Evolutionary conservation across 106 monocot species (phyloP).

Genomic region (Iris macrosiphon): DNA sequence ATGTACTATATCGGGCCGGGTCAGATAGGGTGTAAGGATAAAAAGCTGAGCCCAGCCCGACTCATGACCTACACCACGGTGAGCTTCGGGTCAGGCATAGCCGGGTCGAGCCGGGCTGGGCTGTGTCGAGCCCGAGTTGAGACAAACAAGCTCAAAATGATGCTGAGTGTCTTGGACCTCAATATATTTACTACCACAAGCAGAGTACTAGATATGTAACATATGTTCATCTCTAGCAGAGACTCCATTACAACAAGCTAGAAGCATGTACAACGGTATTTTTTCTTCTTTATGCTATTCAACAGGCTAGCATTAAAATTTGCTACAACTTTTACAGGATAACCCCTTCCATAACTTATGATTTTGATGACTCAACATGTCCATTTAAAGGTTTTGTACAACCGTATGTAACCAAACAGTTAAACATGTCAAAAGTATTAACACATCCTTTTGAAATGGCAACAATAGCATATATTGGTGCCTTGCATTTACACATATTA

Average conservation of each 20-base stretch:
- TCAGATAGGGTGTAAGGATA: too few relatives aligned
- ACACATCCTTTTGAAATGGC: neutral
- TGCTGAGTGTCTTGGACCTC: neutral
- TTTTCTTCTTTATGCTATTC: neutral
- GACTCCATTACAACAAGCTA: neutral
- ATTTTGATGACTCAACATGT: neutral
- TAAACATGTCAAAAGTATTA: neutral
- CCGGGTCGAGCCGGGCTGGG: too few relatives aligned
- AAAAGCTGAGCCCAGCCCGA: too few relatives aligned
- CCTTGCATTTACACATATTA: too few relatives aligned
- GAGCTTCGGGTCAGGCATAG: too few relatives aligned
- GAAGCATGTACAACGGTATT: neutral
- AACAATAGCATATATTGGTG: constrained; percentile 4
- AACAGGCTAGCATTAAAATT: neutral
- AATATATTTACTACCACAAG: neutral
- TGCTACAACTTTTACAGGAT: neutral
- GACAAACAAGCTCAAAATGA: neutral
- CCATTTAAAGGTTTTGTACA: neutral
- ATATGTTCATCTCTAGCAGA: constrained; percentile 7
- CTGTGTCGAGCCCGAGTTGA: too few relatives aligned
- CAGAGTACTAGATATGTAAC: neutral
- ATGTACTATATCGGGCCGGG: too few relatives aligned
- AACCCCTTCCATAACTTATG: neutral
- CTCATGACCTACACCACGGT: too few relatives aligned
- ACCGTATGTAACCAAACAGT: neutral